A percentile compares a stretch with the other conserved stretches of the same genome.
Conservation (phyloP, 768 basidiomycete species). For the Mycena maculata region DNA sequence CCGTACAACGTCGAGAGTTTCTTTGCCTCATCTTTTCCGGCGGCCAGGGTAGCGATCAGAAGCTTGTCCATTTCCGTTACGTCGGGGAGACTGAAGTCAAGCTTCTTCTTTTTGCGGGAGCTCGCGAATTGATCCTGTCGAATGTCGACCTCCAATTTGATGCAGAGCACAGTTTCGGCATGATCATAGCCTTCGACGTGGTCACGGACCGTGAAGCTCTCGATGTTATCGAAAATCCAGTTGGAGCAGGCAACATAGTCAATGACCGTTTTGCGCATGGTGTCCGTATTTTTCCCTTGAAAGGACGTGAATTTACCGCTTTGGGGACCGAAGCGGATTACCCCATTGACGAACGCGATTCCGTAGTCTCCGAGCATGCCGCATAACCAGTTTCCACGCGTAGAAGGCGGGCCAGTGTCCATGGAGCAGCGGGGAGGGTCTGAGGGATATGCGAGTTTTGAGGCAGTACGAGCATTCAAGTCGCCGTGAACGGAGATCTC, state of each 20-base stretch:
- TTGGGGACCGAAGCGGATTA: not conserved
- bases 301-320: not conserved
- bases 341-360: not conserved
- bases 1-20: not conserved
- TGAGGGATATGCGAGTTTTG: not conserved
- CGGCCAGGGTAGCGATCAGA: not conserved
- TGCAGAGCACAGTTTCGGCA: not conserved
- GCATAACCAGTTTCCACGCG: not conserved
- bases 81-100: not conserved
- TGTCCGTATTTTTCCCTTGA: not conserved
- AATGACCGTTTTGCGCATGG: not conserved
- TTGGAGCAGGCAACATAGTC: slow-evolving; percentile 8
- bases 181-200: not conserved
- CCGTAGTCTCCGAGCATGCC: not conserved
- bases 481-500: no score
- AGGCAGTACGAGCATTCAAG: not conserved
- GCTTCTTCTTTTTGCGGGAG: not conserved
- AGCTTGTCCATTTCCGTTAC: not conserved
- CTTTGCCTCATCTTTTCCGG: not conserved
- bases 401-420: not conserved
- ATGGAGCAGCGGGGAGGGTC: not conserved
- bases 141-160: not conserved
- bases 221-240: not conserved
- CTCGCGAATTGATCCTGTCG: not conserved
- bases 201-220: not conserved